Conservation (phyloP, 2,329 filamentous ascomycete species). For the Stachybotrys chartarum region DNA sequence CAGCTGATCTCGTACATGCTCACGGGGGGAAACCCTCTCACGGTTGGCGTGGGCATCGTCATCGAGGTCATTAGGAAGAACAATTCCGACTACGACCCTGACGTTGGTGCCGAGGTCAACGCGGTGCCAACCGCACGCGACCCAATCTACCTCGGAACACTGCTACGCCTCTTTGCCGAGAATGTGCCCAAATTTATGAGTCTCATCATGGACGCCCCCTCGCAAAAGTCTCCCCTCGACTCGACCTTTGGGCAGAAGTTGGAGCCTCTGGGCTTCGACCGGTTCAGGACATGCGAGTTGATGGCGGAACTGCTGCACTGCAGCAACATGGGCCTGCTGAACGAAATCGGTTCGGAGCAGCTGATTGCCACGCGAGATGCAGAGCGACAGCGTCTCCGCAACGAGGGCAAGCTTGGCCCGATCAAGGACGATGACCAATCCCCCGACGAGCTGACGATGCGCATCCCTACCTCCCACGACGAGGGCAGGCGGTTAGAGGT, state of each 20-base stretch:
- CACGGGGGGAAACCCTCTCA: conserved; percentile 84
- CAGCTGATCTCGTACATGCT: conserved; percentile 89
- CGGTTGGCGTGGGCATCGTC: conserved; percentile 92
- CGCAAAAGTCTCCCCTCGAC: conserved; percentile 66
- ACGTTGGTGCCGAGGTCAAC: conserved; percentile 75
- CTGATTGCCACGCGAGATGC: conserved; percentile 73
- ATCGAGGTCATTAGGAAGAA: conserved; percentile 99
- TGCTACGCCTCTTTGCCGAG: conserved; percentile 81
- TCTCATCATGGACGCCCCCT: conserved; percentile 71
- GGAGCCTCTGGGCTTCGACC: conserved; percentile 90
- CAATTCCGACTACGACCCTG: conserved; percentile 96
- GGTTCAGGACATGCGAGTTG: conserved; percentile 97
- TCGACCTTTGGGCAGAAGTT: conserved; percentile 89
- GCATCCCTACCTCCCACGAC: conserved; percentile 39
- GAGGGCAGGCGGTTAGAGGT: conserved; percentile 70
- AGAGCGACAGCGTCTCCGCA: conserved; percentile 73
- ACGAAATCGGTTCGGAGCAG: conserved; percentile 83
- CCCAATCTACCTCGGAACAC: conserved; percentile 88
- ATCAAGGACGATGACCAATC: conserved; percentile 29
- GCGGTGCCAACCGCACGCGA: conserved; percentile 77
- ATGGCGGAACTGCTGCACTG: conserved; percentile 98
- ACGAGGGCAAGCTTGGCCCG: conserved; percentile 62
- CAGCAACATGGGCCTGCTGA: conserved; percentile 96
- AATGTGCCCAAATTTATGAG: conserved; percentile 93
- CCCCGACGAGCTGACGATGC: conserved; percentile 56